Conservation (phyloP, 2,329 filamentous ascomycete genomes). For the Monosporascus sp. region DNA sequence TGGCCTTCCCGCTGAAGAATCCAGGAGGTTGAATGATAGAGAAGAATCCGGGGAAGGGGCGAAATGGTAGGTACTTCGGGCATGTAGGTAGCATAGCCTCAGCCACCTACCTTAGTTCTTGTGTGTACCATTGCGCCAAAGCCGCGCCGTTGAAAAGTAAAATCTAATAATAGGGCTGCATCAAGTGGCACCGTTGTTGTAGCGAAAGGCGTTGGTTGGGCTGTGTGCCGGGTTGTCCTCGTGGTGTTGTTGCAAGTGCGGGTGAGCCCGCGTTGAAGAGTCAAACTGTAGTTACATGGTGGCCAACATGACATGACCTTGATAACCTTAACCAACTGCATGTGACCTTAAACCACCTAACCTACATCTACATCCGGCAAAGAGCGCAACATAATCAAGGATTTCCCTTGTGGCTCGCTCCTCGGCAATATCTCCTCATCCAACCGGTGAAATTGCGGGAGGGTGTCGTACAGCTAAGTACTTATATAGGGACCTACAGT, state of each 20-base stretch:
- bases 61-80: background rate
- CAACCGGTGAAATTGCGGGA: no score
- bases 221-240: background rate
- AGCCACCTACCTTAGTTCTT: background rate
- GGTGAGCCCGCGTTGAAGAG: background rate
- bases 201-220: background rate
- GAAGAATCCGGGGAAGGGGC: background rate
- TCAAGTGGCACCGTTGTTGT: background rate
- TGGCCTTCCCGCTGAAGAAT: constrained; percentile 2
- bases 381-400: background rate
- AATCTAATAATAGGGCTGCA: constrained; percentile 1
- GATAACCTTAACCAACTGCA: background rate
- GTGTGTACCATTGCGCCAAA: background rate
- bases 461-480: no score
- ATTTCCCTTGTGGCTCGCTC: no score
- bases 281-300: background rate
- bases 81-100: background rate
- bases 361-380: background rate
- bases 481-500: no score
- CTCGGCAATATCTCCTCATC: no score
- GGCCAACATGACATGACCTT: background rate
- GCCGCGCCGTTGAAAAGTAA: background rate
- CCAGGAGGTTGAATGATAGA: background rate
- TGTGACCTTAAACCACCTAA: background rate
- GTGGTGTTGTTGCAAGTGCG: background rate